phyloP scores from a whole-genome alignment of 768 basidiomycete species.

The Suillus alpinus region DNA sequence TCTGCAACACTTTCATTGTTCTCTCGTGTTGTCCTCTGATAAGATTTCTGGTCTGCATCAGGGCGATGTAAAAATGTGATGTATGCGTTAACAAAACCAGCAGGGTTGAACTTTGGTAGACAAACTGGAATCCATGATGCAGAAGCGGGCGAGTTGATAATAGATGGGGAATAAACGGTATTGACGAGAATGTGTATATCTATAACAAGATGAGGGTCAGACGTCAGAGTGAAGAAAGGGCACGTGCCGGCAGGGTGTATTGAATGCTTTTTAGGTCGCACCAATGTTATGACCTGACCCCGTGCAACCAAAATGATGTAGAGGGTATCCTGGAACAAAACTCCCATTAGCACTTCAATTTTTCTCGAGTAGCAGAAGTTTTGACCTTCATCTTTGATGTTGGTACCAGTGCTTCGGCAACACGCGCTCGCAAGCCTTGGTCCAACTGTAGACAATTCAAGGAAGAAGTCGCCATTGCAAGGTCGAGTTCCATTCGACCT shows the following conservation, averaged over 20 bases:
- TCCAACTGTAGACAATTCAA: slow-evolving; percentile 80
- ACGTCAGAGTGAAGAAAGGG: slow-evolving; percentile 1
- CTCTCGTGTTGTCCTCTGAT: slow-evolving; percentile 5
- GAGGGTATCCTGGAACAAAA: slow-evolving; percentile 66
- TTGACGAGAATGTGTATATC: slow-evolving; percentile 94
- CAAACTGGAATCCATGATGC: slow-evolving; percentile 96
- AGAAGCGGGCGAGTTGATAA: slow-evolving; percentile 70
- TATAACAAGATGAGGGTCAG: slow-evolving; percentile 1
- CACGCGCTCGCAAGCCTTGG: slow-evolving; percentile 59
- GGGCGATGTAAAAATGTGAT: slow-evolving; percentile 63
- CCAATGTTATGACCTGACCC: slow-evolving; percentile 78
- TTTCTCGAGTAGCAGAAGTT: neutral
- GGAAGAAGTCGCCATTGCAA: slow-evolving; percentile 79
- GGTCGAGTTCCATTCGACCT: slow-evolving; percentile 67
- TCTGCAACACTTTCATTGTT: slow-evolving; percentile 1
- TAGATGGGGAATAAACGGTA: slow-evolving; percentile 81
- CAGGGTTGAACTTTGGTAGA: slow-evolving; percentile 88
- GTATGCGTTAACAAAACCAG: slow-evolving; percentile 90
- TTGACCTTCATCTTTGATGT: slow-evolving; percentile 74
- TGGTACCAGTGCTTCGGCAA: slow-evolving; percentile 82
- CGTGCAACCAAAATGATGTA: slow-evolving; percentile 86
- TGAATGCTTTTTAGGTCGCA: slow-evolving; percentile 88
- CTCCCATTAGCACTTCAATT: neutral
- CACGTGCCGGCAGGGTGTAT: slow-evolving; percentile 85
- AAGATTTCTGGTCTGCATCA: slow-evolving; percentile 11